These are phyloP conservation scores for Isatis tinctoria DNA, from an alignment of 345 rosid species.

Conservation along the genomic window DNA sequence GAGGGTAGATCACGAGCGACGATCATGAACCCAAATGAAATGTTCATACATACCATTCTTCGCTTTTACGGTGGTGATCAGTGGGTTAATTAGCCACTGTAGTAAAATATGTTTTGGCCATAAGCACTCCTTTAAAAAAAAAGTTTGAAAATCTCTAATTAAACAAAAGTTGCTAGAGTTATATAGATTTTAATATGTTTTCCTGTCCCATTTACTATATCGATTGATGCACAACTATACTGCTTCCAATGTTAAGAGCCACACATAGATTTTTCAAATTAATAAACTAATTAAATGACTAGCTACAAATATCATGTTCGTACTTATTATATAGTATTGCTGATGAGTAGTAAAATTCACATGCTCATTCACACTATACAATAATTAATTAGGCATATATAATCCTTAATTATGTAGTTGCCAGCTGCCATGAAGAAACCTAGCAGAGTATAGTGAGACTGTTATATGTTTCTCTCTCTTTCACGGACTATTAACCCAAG, in stretches of 20 bases:
- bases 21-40: constrained; percentile 24
- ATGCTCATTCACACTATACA: background rate
- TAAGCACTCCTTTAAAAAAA: background rate
- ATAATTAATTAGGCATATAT: background rate
- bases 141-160: background rate
- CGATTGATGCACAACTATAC: background rate
- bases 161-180: background rate
- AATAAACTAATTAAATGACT: background rate
- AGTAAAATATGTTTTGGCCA: background rate
- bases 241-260: background rate
- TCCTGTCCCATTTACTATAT: background rate
- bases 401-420: background rate
- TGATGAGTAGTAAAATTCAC: background rate
- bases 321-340: background rate
- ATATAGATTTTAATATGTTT: background rate
- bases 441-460: constrained; percentile 4
- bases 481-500: constrained; percentile 12
- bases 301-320: background rate
- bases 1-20: constrained; percentile 35
- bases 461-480: constrained; percentile 1
- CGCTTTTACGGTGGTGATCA: background rate
- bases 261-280: background rate
- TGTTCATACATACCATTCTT: constrained; percentile 2
- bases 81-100: background rate
- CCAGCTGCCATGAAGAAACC: constrained; percentile 3